These are phyloP conservation scores for Cordyceps fumosorosea DNA, from an alignment of 2,329 filamentous ascomycete species.

Conservation along the genomic window DNA sequence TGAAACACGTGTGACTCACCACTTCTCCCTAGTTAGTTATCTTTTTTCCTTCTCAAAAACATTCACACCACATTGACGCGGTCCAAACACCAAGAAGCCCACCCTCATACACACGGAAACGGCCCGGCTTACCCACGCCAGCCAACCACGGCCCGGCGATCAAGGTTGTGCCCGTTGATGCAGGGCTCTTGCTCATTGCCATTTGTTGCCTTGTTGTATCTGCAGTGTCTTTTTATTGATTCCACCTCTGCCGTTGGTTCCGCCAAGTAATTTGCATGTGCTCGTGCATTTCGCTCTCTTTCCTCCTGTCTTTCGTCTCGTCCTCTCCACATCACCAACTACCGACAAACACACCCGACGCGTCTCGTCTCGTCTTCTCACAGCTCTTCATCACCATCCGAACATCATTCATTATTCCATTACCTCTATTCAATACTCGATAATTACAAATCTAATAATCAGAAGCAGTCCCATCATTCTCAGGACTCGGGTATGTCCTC, in stretches of 20 bases:
- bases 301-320: not conserved
- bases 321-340: not conserved
- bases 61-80: not conserved
- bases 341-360: too few relatives aligned
- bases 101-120: not conserved
- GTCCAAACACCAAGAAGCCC: not conserved
- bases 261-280: too few relatives aligned
- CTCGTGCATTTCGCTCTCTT: not conserved
- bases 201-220: not conserved
- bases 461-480: not conserved
- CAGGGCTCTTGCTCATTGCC: not conserved
- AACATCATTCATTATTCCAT: not conserved
- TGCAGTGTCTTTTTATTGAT: not conserved
- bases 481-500: not conserved
- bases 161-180: not conserved
- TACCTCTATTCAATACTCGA: not conserved
- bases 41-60: not conserved
- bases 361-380: too few relatives aligned
- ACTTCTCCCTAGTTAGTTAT: not conserved
- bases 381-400: not conserved
- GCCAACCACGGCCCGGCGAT: not conserved
- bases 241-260: too few relatives aligned
- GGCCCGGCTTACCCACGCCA: not conserved
- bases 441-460: not conserved
- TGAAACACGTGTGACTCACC: not conserved